Evolutionary conservation across 257 asterid species (phyloP), one percentile per base, ranked within the genome.

Genomic region (Handroanthus guayacan): DNA sequence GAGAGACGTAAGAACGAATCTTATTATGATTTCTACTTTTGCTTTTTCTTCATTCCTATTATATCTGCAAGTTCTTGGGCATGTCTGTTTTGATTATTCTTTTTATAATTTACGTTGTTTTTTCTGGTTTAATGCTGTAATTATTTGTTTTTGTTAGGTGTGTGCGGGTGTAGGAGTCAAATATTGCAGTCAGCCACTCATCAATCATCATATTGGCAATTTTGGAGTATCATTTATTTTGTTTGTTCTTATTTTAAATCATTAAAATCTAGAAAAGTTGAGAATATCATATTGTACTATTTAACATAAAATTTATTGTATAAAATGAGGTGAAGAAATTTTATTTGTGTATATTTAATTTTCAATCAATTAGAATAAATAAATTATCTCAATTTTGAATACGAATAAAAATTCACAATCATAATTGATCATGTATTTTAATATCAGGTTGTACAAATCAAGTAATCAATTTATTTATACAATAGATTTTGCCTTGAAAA

Each of bases 1-100:
- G 66, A 78, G 86, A 83, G 84, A 77, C 81, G 89, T 38, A 56
- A n/a, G 69, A 81, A 75, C 83, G 84, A 85, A 82, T 86, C 79
- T 78, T 70, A 77, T 69, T 65, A 56, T 75, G 57, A n/a, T 74
- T 43, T 61, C 52, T 31, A 6, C 75, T 67, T 60, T 56, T 67
- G 39, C 81, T 64, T 80, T 70, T 58, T 2, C 52, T 73, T 60
- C 34, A 17, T 58, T 69, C 76, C 18, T 52, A 38, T 62, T 55
- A 57, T 57, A 51, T 51, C 73, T 67, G 65, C 82, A 73, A 67
- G 18, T 62, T 61, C 50, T 52, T 54, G 34, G 79, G 76, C 11
- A 64, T 56, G 51, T 81, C 11, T 73, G 52, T 62, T 58, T 58
- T 3, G n/a, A 61, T 43, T 44, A 41, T 14, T n/a, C 4, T 58